These are phyloP conservation scores for Saturnispora halmiae DNA, from an alignment of 805 yeast genomes.

Conservation along the genomic window DNA sequence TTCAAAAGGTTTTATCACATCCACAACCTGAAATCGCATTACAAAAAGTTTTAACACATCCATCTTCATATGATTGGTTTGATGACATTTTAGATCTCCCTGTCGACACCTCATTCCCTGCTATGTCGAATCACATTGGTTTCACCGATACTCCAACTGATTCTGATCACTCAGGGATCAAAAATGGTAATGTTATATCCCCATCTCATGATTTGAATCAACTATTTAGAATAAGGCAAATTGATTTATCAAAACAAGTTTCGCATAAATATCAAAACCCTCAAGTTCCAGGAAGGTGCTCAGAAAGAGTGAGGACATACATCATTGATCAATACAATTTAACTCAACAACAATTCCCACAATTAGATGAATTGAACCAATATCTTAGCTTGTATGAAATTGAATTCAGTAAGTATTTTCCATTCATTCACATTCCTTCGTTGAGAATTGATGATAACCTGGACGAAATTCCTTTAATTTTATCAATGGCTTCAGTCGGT, in stretches of 20 bases:
- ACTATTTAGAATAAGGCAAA: slow-evolving; percentile 56
- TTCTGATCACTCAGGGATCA: slow-evolving; percentile 22
- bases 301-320: slow-evolving; percentile 41
- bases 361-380: slow-evolving; percentile 63
- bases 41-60: slow-evolving; percentile 12
- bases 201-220: slow-evolving; percentile 42
- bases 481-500: slow-evolving; percentile 83
- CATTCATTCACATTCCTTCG: slow-evolving; percentile 71
- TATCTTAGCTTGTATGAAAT: slow-evolving; percentile 66
- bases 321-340: slow-evolving; percentile 49
- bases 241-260: slow-evolving; percentile 50
- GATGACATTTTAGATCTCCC: slow-evolving; percentile 63
- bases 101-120: slow-evolving; percentile 47
- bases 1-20: slow-evolving; percentile 16
- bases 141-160: slow-evolving; percentile 36
- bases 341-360: slow-evolving; percentile 57
- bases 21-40: slow-evolving; percentile 14
- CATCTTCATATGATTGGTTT: slow-evolving; percentile 47
- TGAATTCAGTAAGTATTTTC: slow-evolving; percentile 75
- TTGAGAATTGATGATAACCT: slow-evolving; percentile 40
- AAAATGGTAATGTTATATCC: slow-evolving; percentile 8
- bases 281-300: slow-evolving; percentile 31
- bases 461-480: slow-evolving; percentile 52
- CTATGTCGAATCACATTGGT: slow-evolving; percentile 49
- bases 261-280: slow-evolving; percentile 25